Evolutionary conservation across 2,329 filamentous ascomycete species (phyloP).

Genomic region (Sordariomycetes sp.): DNA sequence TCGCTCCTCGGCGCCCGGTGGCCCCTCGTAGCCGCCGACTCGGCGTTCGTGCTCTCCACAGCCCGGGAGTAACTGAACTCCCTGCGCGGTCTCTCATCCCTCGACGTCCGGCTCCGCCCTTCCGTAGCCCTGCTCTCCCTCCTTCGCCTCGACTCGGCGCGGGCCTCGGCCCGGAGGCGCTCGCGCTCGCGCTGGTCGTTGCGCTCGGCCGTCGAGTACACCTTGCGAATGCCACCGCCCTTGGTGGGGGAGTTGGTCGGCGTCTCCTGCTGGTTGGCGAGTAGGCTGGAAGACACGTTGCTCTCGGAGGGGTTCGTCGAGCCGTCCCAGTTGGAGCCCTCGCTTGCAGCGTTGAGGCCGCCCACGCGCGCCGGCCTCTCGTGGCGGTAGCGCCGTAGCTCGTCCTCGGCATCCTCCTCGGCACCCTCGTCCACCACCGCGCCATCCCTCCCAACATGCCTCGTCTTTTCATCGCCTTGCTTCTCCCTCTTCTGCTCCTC

Average conservation of each 20-base stretch:
- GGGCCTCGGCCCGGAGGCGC: conserved; percentile 41
- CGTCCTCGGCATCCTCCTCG: conserved; percentile 52
- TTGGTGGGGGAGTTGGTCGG: conserved; percentile 41
- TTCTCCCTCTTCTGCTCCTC: conserved; percentile 20
- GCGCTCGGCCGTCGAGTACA: conserved; percentile 49
- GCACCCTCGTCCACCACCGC: conserved; percentile 50
- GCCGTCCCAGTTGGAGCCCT: conserved; percentile 72
- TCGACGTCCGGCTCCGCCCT: background rate
- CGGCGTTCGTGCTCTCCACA: conserved; percentile 18
- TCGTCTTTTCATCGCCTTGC: conserved; percentile 15
- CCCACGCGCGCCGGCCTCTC: conserved; percentile 82
- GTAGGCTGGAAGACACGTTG: conserved; percentile 49
- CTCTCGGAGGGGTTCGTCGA: conserved; percentile 56
- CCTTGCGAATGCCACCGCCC: conserved; percentile 43
- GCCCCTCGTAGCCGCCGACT: conserved; percentile 17
- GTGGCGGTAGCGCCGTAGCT: conserved; percentile 74
- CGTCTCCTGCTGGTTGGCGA: conserved; percentile 45
- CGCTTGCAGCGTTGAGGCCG: conserved; percentile 73
- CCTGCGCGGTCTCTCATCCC: conserved; percentile 13
- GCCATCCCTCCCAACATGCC: conserved; percentile 46
- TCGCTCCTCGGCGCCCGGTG: conserved; percentile 13
- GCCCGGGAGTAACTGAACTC: conserved; percentile 45
- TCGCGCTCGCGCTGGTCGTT: conserved; percentile 32
- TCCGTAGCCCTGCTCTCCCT: background rate
- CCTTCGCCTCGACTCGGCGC: conserved; percentile 30